phyloP scores from a whole-genome alignment of 1,139 yeast genomes.

The Yamadazyma membranifaciens region DNA sequence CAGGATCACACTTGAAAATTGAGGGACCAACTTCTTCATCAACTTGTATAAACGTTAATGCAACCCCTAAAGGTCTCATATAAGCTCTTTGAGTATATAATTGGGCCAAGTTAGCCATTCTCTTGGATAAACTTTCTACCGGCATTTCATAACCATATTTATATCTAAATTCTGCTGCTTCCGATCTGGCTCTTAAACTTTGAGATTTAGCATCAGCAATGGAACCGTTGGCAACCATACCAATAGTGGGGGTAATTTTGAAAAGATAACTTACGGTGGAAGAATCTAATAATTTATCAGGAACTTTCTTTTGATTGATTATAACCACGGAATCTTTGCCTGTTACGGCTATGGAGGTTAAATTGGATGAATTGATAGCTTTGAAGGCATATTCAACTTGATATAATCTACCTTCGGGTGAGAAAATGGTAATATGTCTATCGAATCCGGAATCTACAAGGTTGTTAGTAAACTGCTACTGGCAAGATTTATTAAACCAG shows the following conservation, averaged over 20 bases:
- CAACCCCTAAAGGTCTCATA: constrained; percentile 96
- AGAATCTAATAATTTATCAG: constrained; percentile 89
- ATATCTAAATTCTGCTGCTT: constrained; percentile 93
- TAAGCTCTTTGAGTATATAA: constrained; percentile 98
- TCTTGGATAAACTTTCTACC: constrained; percentile 85
- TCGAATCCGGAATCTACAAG: constrained; percentile 79
- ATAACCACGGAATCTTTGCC: constrained; percentile 91
- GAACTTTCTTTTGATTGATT: constrained; percentile 92
- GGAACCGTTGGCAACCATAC: constrained; percentile 93
- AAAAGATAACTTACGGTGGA: constrained; percentile 82
- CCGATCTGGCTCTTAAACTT: constrained; percentile 85
- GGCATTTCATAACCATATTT: constrained; percentile 98
- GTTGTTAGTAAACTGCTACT: constrained; percentile 3
- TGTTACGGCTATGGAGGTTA: constrained; percentile 82
- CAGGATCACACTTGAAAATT: constrained; percentile 92
- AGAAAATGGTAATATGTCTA: constrained; percentile 96
- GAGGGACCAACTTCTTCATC: constrained; percentile 89
- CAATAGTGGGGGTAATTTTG: constrained; percentile 76
- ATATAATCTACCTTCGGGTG: constrained; percentile 96
- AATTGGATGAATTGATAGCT: constrained; percentile 90
- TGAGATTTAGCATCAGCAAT: constrained; percentile 95
- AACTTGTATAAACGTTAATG: constrained; percentile 81
- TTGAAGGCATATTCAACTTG: constrained; percentile 98
- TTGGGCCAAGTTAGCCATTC: constrained; percentile 94
- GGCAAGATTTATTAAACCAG: not conserved